Evolutionary conservation across 805 yeast genomes (phyloP), one percentile per base, ranked within the genome.

Genomic region (Starmerella khaoyaiensis): DNA sequence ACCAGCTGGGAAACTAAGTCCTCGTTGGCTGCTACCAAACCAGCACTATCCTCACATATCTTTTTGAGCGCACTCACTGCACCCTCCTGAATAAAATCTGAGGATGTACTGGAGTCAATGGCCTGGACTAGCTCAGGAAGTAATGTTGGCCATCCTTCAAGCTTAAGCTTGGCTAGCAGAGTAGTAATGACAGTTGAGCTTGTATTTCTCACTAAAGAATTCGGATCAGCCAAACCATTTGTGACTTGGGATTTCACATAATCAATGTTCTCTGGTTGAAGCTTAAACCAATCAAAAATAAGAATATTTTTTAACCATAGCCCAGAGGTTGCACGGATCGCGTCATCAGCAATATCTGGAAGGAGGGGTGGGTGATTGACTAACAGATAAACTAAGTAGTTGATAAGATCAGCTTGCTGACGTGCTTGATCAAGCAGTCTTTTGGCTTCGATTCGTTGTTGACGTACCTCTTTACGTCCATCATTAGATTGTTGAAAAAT

Each of bases 111-210:
- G 10, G 65, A 67, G 6, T 60, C 57, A 4, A 79, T 69, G 53
- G 84, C 59, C 35, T 69, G 71, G 47, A 86, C 57, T 33, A 87
- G 62, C 46, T 71, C 75, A 2, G 79, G 74, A n/a, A 87, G 59
- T 21, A 78, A 64, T 30, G 65, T 69, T 2, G 90, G 84, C 94
- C 94, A 82, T 20, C 65, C 63, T 19, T 65, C 61, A 29, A 79
- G 64, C 1, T 94, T 93, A 30, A 71, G 67, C 8, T 72, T 64
- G 2, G 79, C 65, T 48, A 84, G 79, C 21, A 90, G 59, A 0
- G 94, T 69, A 2, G 96, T 80, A 36, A 87, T 74, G 34, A 84
- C 94, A 52, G 77, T 84, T 27, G 96, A 95, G 5, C 95, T 77
- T 42, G 87, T 81, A 53, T 80, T 83, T 43, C 94, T 69, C 21